phyloP scores from a whole-genome alignment of 192 early-diverging fungal genomes.

The Coemansia sp. region DNA sequence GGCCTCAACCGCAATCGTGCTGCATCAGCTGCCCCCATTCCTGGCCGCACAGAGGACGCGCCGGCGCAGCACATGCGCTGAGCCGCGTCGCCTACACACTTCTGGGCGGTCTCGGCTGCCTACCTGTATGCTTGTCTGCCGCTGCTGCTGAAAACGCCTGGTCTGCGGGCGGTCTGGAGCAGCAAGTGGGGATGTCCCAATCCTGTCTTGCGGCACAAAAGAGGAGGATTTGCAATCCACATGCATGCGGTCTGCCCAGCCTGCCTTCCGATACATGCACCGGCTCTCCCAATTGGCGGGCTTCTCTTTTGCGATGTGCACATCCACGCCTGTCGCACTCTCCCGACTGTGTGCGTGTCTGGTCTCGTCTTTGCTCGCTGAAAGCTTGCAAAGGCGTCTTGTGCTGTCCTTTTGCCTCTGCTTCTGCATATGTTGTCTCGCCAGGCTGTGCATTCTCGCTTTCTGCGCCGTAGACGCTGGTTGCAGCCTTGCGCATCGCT shows the following conservation, averaged over 20 bases:
- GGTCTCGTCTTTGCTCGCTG: neutral
- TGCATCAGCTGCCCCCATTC: neutral
- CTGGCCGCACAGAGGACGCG: too few relatives aligned
- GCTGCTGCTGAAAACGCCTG: neutral
- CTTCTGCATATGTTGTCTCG: too few relatives aligned
- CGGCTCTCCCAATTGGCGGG: conserved; percentile 13
- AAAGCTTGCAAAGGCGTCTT: neutral
- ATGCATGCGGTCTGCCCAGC: conserved; percentile 49
- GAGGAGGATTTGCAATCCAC: conserved; percentile 47
- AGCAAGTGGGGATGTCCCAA: neutral
- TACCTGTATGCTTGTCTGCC: neutral
- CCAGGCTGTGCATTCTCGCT: neutral
- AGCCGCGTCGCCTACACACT: too few relatives aligned
- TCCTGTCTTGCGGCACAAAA: conserved; percentile 5
- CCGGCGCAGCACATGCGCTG: too few relatives aligned
- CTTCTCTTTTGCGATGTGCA: conserved; percentile 1
- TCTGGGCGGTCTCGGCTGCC: neutral
- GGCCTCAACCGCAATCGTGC: neutral
- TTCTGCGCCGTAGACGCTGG: neutral
- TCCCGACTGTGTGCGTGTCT: neutral
- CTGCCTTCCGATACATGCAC: conserved; percentile 12
- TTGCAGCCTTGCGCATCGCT: neutral
- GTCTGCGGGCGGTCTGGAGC: neutral
- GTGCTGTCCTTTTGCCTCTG: neutral
- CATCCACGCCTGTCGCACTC: neutral